Conservation (phyloP, 225 moss, liverwort and hornwort species). For the Marchantia paleacea region DNA sequence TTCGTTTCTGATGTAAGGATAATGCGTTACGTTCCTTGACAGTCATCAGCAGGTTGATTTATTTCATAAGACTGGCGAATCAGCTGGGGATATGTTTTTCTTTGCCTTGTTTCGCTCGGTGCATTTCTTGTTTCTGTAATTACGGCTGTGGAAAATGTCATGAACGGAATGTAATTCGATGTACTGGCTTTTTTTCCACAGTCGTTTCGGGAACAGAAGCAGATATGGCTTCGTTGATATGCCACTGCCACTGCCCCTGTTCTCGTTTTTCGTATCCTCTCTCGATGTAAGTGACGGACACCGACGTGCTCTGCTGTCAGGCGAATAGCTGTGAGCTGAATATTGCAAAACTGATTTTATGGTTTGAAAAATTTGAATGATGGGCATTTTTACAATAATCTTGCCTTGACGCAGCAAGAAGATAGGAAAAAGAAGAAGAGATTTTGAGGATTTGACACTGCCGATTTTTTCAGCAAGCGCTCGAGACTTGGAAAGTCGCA, state of each 20-base stretch:
- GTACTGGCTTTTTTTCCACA: background rate
- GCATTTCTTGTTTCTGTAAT: no score
- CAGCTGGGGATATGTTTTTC: no score
- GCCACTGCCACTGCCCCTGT: conserved; percentile 28
- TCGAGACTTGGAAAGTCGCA: conserved; percentile 1
- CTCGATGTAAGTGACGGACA: background rate
- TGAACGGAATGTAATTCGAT: background rate
- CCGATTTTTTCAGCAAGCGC: conserved; percentile 12
- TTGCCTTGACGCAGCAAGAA: background rate
- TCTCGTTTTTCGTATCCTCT: conserved; percentile 8
- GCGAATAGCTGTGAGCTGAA: background rate
- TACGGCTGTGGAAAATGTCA: no score
- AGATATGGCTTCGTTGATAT: conserved; percentile 34
- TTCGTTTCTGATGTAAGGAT: no score
- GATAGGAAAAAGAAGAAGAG: background rate
- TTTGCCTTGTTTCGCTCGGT: no score
- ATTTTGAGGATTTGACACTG: background rate
- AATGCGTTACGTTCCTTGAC: no score
- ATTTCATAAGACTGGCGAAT: no score
- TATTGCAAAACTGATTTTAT: background rate
- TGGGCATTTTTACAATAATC: no score
- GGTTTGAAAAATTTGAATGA: background rate
- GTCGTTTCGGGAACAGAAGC: conserved; percentile 9
- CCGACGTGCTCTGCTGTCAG: background rate
- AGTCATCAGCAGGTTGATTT: no score